Evolutionary conservation across 805 yeast genomes (phyloP).

Genomic region (Candida nemodendra): DNA sequence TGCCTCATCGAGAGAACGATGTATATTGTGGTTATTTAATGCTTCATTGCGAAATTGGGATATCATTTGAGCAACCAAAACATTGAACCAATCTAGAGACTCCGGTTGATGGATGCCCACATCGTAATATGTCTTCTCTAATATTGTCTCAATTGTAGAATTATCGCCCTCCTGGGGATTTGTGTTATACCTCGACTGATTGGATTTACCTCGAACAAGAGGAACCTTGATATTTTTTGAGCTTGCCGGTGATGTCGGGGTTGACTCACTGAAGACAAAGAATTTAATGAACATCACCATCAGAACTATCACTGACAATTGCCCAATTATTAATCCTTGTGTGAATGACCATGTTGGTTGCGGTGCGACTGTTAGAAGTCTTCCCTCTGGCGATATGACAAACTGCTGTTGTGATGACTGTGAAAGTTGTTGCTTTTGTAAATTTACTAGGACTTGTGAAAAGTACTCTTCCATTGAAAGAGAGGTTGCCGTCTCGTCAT

Average conservation of each 20-base stretch:
- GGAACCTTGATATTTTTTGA: slow-evolving; percentile 20
- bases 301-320: slow-evolving; percentile 64
- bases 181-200: slow-evolving; percentile 4
- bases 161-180: slow-evolving; percentile 16
- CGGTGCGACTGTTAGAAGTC: slow-evolving; percentile 4
- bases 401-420: slow-evolving; percentile 12
- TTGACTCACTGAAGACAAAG: slow-evolving; percentile 70
- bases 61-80: slow-evolving; percentile 85
- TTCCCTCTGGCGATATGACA: neutral
- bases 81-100: slow-evolving; percentile 96
- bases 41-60: slow-evolving; percentile 91
- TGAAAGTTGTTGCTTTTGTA: slow-evolving; percentile 21
- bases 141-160: slow-evolving; percentile 40
- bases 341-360: slow-evolving; percentile 60
- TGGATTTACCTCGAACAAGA: slow-evolving; percentile 12
- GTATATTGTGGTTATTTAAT: slow-evolving; percentile 74
- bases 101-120: slow-evolving; percentile 86
- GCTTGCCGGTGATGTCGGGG: slow-evolving; percentile 39
- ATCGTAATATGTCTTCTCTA: slow-evolving; percentile 90
- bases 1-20: slow-evolving; percentile 71
- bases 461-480: slow-evolving; percentile 21
- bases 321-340: slow-evolving; percentile 74
- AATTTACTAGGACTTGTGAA: slow-evolving; percentile 15
- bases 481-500: slow-evolving; percentile 7
- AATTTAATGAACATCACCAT: slow-evolving; percentile 66